Conservation (phyloP, 2,329 filamentous ascomycete species). For the Diaporthe aspalathi region DNA sequence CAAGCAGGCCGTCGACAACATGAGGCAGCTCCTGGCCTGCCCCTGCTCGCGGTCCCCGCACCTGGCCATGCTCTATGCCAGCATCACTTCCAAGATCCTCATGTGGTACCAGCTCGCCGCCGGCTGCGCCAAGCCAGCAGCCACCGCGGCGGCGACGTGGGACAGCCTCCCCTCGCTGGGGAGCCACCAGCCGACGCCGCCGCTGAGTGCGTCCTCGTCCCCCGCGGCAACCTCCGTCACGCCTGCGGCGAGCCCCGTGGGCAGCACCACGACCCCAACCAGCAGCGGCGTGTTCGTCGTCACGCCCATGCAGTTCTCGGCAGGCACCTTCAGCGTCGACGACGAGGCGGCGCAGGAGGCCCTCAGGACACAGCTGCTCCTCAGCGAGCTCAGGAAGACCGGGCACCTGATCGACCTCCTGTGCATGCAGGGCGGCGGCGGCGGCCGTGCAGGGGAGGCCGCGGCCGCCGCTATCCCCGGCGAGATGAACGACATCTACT, state of each 20-base stretch:
- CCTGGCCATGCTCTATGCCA: conserved; percentile 39
- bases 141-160: conserved; percentile 28
- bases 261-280: neutral
- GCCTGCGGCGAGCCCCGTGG: conserved; percentile 25
- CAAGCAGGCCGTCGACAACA: conserved; percentile 39
- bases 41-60: conserved; percentile 37
- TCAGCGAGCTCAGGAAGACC: conserved; percentile 39
- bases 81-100: conserved; percentile 40
- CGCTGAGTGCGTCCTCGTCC: conserved; percentile 35
- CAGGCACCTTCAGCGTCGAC: conserved; percentile 38
- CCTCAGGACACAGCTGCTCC: conserved; percentile 36
- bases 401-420: conserved; percentile 38
- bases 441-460: neutral
- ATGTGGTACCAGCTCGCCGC: conserved; percentile 40
- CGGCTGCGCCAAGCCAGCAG: conserved; percentile 33
- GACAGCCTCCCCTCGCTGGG: conserved; percentile 35
- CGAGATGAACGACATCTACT: conserved; percentile 37
- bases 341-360: conserved; percentile 38
- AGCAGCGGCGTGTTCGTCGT: conserved; percentile 29
- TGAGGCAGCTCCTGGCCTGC: conserved; percentile 37
- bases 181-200: conserved; percentile 34
- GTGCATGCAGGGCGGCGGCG: conserved; percentile 34
- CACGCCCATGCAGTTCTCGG: conserved; percentile 39
- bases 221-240: conserved; percentile 31
- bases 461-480: conserved; percentile 9